These are phyloP conservation scores for Cordia subcordata DNA, from an alignment of 257 asterid genomes.

Conservation along the genomic window DNA sequence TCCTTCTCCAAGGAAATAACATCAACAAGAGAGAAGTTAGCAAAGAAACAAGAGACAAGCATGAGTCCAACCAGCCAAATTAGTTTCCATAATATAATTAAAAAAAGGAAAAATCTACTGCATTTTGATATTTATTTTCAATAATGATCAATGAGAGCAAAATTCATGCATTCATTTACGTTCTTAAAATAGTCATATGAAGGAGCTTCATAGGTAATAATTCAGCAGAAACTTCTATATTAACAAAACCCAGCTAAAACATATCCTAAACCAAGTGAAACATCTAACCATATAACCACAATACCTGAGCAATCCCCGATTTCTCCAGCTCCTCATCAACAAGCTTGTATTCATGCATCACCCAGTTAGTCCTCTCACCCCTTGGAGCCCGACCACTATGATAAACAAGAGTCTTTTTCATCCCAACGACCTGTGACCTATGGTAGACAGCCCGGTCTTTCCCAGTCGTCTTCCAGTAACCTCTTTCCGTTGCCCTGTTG, in stretches of 20 bases:
- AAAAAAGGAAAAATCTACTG: no score
- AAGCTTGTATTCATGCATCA: constrained; percentile 94
- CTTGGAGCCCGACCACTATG: constrained; percentile 92
- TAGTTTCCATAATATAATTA: no score
- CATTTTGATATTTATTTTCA: no score
- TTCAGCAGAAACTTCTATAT: no score
- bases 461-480: constrained; percentile 99
- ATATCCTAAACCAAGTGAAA: constrained; percentile 6
- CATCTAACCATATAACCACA: neutral
- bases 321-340: constrained; percentile 64
- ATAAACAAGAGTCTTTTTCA: constrained; percentile 93
- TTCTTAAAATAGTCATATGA: no score
- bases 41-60: constrained; percentile 6
- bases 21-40: neutral
- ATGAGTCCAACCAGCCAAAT: no score
- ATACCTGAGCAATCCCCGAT: constrained; percentile 79
- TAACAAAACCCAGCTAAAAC: no score
- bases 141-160: no score
- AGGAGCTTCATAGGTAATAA: no score
- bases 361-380: constrained; percentile 92
- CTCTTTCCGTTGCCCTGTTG: constrained; percentile 82
- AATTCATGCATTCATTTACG: no score
- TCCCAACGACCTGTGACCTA: constrained; percentile 62
- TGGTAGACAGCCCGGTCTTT: constrained; percentile 84
- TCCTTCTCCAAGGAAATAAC: constrained; percentile 44